Conservation (phyloP, 257 asterid species). For the Gentiana macrophylla region DNA sequence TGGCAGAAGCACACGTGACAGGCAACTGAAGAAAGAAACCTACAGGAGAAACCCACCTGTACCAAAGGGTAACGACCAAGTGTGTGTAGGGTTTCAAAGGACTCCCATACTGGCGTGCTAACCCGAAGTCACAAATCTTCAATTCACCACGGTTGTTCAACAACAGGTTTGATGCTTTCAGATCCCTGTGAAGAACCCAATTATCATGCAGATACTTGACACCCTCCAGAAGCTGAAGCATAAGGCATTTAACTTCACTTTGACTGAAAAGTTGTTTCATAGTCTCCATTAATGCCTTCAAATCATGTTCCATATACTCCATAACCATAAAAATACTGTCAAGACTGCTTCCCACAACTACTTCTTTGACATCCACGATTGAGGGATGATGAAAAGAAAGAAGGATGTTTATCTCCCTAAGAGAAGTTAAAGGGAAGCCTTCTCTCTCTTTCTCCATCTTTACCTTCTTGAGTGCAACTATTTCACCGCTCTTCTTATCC, state of each 20-base stretch:
- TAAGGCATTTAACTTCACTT: constrained; percentile 82
- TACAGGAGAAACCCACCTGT: constrained; percentile 47
- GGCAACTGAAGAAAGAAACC: background rate
- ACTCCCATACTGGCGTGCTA: constrained; percentile 87
- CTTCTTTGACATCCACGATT: constrained; percentile 86
- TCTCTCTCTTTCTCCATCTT: constrained; percentile 86
- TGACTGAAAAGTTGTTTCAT: constrained; percentile 73
- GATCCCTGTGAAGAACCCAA: constrained; percentile 86
- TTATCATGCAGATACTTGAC: constrained; percentile 73
- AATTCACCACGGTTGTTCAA: constrained; percentile 67
- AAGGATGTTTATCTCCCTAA: constrained; percentile 78
- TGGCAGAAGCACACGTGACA: background rate
- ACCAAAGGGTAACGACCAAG: constrained; percentile 88
- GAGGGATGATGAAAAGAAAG: constrained; percentile 70
- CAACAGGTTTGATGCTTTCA: constrained; percentile 78
- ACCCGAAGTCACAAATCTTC: constrained; percentile 88
- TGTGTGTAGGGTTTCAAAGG: constrained; percentile 82
- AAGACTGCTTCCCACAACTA: constrained; percentile 64
- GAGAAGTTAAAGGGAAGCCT: constrained; percentile 80
- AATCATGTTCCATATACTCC: constrained; percentile 98
- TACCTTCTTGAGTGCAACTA: constrained; percentile 87
- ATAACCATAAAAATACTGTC: constrained; percentile 81
- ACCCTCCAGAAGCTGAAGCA: constrained; percentile 80
- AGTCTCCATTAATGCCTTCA: constrained; percentile 67
- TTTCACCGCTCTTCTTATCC: constrained; percentile 76